Conservation (phyloP, 2,329 filamentous ascomycete genomes). For the Aspergillus sp. region DNA sequence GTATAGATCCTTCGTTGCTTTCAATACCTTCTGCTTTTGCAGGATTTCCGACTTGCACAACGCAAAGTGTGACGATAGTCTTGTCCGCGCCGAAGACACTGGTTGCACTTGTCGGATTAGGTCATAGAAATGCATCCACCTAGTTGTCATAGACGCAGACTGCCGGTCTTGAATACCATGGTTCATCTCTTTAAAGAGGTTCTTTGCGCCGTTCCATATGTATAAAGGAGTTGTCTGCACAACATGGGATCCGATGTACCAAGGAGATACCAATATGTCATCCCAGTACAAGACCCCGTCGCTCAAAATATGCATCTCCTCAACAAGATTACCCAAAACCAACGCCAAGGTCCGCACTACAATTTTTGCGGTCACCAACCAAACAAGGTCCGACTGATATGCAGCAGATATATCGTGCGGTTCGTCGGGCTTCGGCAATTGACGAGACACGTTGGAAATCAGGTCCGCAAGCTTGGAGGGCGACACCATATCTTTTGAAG, state of each 20-base stretch:
- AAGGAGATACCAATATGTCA: slow-evolving; percentile 69
- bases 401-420: slow-evolving; percentile 25
- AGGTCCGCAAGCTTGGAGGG: slow-evolving; percentile 53
- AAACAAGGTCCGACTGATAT: slow-evolving; percentile 74
- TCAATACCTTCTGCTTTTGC: slow-evolving; percentile 63
- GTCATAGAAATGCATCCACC: slow-evolving; percentile 62
- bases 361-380: slow-evolving; percentile 84
- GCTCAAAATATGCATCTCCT: slow-evolving; percentile 73
- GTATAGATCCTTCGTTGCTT: slow-evolving; percentile 66
- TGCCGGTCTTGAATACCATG: slow-evolving; percentile 14
- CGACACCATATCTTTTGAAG: slow-evolving; percentile 56
- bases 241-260: slow-evolving; percentile 72
- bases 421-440: slow-evolving; percentile 8
- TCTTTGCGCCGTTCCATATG: slow-evolving; percentile 65
- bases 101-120: slow-evolving; percentile 70
- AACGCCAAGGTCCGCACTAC: slow-evolving; percentile 83
- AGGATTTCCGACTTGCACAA: slow-evolving; percentile 66
- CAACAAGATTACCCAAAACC: slow-evolving; percentile 66
- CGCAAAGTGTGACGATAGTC: slow-evolving; percentile 70
- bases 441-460: slow-evolving; percentile 43
- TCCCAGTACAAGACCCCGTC: slow-evolving; percentile 97
- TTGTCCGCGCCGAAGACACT: slow-evolving; percentile 60
- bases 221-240: slow-evolving; percentile 75
- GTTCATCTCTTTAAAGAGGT: slow-evolving; percentile 43
- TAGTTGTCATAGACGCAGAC: slow-evolving; percentile 26